Conservation (phyloP, 2,329 filamentous ascomycete genomes). For the Saccharata proteae region DNA sequence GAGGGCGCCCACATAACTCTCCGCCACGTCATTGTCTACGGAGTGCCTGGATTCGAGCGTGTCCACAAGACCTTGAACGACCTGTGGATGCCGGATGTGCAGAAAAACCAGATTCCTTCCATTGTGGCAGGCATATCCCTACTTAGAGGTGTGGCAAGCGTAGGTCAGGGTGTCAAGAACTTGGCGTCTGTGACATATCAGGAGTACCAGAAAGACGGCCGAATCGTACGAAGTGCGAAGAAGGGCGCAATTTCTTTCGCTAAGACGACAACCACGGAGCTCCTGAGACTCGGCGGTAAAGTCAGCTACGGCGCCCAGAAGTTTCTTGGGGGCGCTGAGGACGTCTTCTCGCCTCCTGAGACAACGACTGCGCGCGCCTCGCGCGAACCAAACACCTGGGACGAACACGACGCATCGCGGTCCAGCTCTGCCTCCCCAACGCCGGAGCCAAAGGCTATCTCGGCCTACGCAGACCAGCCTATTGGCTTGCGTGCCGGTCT, state of each 20-base stretch:
- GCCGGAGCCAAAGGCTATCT: conserved; percentile 63
- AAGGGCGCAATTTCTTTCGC: conserved; percentile 87
- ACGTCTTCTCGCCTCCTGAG: conserved; percentile 51
- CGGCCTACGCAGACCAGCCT: conserved; percentile 88
- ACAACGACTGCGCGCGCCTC: conserved; percentile 14
- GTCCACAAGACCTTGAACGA: conserved; percentile 85
- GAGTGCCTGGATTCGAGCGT: conserved; percentile 79
- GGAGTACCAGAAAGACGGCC: conserved; percentile 89
- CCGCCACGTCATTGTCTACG: conserved; percentile 83
- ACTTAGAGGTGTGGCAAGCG: conserved; percentile 81
- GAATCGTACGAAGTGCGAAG: conserved; percentile 79
- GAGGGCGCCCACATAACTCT: conserved; percentile 80
- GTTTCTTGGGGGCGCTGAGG: conserved; percentile 81
- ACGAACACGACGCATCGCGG: conserved; percentile 46
- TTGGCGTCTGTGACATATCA: conserved; percentile 80
- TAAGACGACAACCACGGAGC: conserved; percentile 82
- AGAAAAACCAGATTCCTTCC: conserved; percentile 73
- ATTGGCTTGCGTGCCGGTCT: conserved; percentile 79
- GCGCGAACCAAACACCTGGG: conserved; percentile 27
- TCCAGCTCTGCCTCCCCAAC: conserved; percentile 44
- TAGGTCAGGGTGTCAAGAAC: conserved; percentile 75
- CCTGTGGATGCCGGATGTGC: conserved; percentile 93
- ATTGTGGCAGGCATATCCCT: conserved; percentile 82
- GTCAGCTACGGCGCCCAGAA: conserved; percentile 90
- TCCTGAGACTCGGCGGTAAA: conserved; percentile 91